Evolutionary conservation across 2,329 filamentous ascomycete species (phyloP), one percentile per base, ranked within the genome.

Genomic region (Falciphora oryzae): DNA sequence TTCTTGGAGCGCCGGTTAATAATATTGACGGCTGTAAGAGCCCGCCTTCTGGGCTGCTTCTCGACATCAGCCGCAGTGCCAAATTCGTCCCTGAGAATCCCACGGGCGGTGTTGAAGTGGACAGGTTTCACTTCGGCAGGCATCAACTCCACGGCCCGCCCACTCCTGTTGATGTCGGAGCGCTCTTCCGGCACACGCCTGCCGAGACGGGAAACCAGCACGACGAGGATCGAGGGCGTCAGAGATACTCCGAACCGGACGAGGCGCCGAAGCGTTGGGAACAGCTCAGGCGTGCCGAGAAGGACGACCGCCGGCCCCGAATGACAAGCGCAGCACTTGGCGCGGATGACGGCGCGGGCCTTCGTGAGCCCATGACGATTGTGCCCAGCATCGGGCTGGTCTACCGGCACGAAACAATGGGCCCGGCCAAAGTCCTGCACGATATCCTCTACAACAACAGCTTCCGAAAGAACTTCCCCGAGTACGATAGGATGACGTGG

Each of bases 1-100:
- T 71, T 14, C 44, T 53, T 18, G 44, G 44, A 11, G 44, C 44
- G 44, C 44, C 44, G 22, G 44, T n/a, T 2, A n/a, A 22, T 53
- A 53, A n/a, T n/a, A 53, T 53, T 11, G 44, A 53, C 18, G 44
- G 4, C 14, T n/a, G 18, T 4, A n/a, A 13, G 44, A 53, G 3
- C 44, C 3, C 3, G 6, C 44, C 44, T n/a, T 10, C 22, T 7
- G 44, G 44, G 7, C 18, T 53, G 22, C 44, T 63, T 16, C 57
- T 63, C 16, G 62, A 63, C 13, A 38, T 63, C 13, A 63, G 56
- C 13, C 25, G 25, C 25, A 58, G 57, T 18, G 32, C 50, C 18
- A 27, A 10, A 4, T 27, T 44, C 22, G 32, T 63, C 25, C 62
- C 62, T 28, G 28, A 44, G 11, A 63, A 63, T 50, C 56, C 62